Evolutionary conservation across 1,139 yeast genomes (phyloP), one percentile per base, ranked within the genome.

Genomic region (Scheffersomyces illinoinensis): DNA sequence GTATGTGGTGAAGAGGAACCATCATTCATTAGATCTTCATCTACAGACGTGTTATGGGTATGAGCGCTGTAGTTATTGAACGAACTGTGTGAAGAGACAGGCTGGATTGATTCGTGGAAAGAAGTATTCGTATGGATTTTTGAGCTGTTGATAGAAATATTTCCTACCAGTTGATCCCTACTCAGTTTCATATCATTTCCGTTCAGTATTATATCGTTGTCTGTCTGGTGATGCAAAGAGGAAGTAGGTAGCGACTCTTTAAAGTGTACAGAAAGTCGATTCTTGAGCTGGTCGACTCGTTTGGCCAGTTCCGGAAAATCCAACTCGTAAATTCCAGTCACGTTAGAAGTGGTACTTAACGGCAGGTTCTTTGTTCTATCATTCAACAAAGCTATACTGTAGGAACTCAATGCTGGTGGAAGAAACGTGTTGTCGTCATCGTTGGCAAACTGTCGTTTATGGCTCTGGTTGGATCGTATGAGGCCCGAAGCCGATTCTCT

Each of bases 361-460:
- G 50, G 51, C 24, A 48, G 8, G 4, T 48, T 48, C 47, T 50
- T 58, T 56, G 69, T 62, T 53, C 65, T 63, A 50, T 72, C 77
- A 61, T 74, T 74, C 56, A 78, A 68, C 56, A 74, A 69, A 49
- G 82, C 81, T 56, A 78, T 72, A 64, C 81, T 72, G 61, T 87
- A 87, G 14, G 88, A 83, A 67, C 91, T 87, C 62, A 88, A 76
- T 17, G 86, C 86, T 1, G 92, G 92, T 0, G 91, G 91, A 59
- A 84, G 77, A 61, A 84, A 82, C 24, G 85, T 82, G 59, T 77
- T 82, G 63, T 85, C 90, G 50, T 85, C 88, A 26, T 82, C 85
- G 56, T 68, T 60, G 53, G 65, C 52, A 33, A 59, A 62, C 50
- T 66, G 75, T 57, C 68, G 63, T 55, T 67, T 67, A 46, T 61